Evolutionary conservation across 2,329 filamentous ascomycete genomes (phyloP), one percentile per base, ranked within the genome.

Genomic region (Alternaria tenuissima): DNA sequence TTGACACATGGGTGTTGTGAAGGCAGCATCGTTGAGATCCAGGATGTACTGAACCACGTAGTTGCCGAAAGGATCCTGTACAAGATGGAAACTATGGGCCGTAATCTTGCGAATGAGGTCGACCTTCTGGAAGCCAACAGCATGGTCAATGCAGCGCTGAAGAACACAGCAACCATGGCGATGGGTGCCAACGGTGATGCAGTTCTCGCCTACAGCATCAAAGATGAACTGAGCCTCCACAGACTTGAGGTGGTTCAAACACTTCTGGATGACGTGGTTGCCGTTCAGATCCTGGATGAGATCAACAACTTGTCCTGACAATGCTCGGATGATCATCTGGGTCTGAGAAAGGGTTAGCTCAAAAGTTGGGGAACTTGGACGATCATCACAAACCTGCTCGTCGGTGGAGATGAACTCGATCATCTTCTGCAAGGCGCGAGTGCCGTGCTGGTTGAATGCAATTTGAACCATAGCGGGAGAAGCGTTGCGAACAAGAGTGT

Each of bases 261-360:
- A 99, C 82, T 99, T 99, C 81, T 99, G 95, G 66, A 99, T 97
- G 73, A 99, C 95, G 74, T 99, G 95, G 74, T 99, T 99, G 78
- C 95, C 95, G 75, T 99, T 99, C 54, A 99, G 85, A 72, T 99
- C 95, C 78, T 99, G 93, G 63, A 99, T 97, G 55, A 99, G 86
- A 70, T 95, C 91, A 20, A 99, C 95, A 49, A 99, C 95, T 61
- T 92, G 89, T 76, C 89, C 86, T 65, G 89, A 87, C 52, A 99
- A 86, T 14, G 95, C 92, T 55, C 91, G 85, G 67, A 96, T 96
- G 77, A 99, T 95, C 67, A 92, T 90, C 69, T 91, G 85, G 52
- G 94, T 91, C 81, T 81, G 65, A 28, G 38, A 53, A 20, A 12
- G 34, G 12, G 52, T 73, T 61, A 70, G 71, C 52, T 41, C 32